A percentile compares a stretch with the other conserved stretches of the same genome.
Conservation (phyloP, 768 basidiomycete genomes). For the Tulasnella calospora region DNA sequence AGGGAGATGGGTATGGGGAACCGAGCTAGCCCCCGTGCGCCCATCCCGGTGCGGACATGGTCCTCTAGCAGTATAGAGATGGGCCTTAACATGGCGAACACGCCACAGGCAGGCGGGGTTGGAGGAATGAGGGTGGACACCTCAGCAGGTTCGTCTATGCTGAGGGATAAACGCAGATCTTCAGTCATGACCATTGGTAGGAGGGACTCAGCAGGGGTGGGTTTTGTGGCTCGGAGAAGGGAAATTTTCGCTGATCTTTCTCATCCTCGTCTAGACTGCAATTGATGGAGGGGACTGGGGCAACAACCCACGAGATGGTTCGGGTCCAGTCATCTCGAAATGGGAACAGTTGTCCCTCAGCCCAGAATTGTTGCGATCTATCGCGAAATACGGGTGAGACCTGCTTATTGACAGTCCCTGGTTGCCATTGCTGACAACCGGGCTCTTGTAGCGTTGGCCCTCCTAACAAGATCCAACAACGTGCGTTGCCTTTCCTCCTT, state of each 20-base stretch:
- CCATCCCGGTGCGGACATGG: conserved; percentile 78
- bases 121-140: neutral
- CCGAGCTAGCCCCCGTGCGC: conserved; percentile 59
- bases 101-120: neutral
- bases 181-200: conserved; percentile 22
- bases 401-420: conserved; percentile 17
- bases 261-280: neutral
- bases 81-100: conserved; percentile 46
- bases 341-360: conserved; percentile 91
- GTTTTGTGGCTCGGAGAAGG: conserved; percentile 33
- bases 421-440: neutral
- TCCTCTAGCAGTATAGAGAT: conserved; percentile 76
- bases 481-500: conserved; percentile 91
- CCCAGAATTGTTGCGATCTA: conserved; percentile 79
- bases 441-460: conserved; percentile 70
- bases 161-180: conserved; percentile 28
- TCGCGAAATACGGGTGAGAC: conserved; percentile 89
- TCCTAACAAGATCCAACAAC: conserved; percentile 97
- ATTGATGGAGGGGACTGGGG: conserved; percentile 39
- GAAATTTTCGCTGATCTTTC: neutral
- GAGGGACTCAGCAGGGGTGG: conserved; percentile 59
- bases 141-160: conserved; percentile 5
- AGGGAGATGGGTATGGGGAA: conserved; percentile 31
- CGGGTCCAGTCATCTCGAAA: conserved; percentile 80
- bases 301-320: conserved; percentile 33